Base-by-base conservation (phyloP, 306 rosid genomes). In the Rosa persica region DNA sequence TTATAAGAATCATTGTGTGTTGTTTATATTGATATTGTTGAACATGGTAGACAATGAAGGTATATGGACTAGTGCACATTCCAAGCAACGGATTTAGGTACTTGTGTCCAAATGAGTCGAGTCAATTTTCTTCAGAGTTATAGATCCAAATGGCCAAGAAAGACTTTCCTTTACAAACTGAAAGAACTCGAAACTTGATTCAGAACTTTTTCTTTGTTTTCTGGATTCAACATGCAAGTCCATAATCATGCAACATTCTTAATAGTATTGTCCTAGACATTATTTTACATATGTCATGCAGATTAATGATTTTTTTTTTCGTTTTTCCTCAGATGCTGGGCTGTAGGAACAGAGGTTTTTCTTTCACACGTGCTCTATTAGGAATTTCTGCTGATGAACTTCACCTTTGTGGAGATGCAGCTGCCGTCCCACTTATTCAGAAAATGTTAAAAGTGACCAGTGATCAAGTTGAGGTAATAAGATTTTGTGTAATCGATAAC, bases 381-480 rank as follows among this genome's bases (percentile, higher is more conserved):
- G 99, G 99, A 84, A 80, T 95, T 72, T 89, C 98, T 87, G 91
- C 96, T 16, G 93, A 95, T 82, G 98, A 91, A 83, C 89, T 95
- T 89, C 97, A 95, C 86, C 93, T 95, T 70, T 93, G 98, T 85
- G 99, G 99, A 82, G 99, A 95, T 84, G 83, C 98, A 77, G 99
- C 98, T 72, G 89, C 82, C 73, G 86, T 90, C 74, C 96, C 99
- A 58, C 93, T 95, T 67, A 85, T 95, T 88, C 88, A 87, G 86
- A 95, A 95, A 70, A 92, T 95, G 75, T 78, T 95, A 60, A 85
- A 81, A 85, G 88, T 91, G 60, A 95, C 98, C 12, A 89, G 83
- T 22, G 98, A 95, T 76, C 88, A 89, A 66, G 79, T 91, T 72
- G 97, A 93, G 98, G 98, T 92, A 90, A 71, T 51, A 70, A 68